These are phyloP conservation scores for Xylogone sp. DNA, from an alignment of 2,329 filamentous ascomycete genomes.

Conservation along the genomic window DNA sequence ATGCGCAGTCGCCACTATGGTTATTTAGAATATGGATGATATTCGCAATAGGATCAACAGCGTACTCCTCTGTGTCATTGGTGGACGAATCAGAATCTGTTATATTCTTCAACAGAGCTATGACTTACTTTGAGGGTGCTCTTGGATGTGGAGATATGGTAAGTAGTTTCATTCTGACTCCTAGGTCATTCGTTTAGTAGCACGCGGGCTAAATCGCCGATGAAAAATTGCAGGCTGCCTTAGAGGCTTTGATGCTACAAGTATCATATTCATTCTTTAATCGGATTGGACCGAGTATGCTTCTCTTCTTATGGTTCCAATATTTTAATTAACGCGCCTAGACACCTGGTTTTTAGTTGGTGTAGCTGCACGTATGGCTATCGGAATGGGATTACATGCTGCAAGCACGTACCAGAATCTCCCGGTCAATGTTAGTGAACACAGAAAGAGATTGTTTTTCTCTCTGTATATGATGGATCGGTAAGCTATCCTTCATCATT, in stretches of 20 bases:
- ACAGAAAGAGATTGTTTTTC: slow-evolving; percentile 40
- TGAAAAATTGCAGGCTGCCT: slow-evolving; percentile 27
- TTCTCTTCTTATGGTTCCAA: slow-evolving; percentile 2
- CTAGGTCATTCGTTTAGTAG: no score
- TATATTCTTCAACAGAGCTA: slow-evolving; percentile 39
- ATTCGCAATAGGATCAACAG: slow-evolving; percentile 42
- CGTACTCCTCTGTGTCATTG: slow-evolving; percentile 38
- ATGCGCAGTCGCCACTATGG: slow-evolving; percentile 29
- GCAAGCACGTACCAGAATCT: slow-evolving; percentile 5
- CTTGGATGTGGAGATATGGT: slow-evolving; percentile 36
- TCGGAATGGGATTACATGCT: slow-evolving; percentile 39
- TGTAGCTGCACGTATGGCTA: slow-evolving; percentile 37
- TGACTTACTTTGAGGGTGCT: slow-evolving; percentile 36
- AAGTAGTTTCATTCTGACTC: slow-evolving; percentile 5
- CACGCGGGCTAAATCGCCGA: no score
- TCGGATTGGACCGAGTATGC: slow-evolving; percentile 39
- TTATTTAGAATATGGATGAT: slow-evolving; percentile 45
- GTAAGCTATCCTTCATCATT: slow-evolving; percentile 11
- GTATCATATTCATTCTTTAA: slow-evolving; percentile 47
- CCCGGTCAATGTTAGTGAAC: slow-evolving; percentile 30
- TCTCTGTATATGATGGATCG: slow-evolving; percentile 48
- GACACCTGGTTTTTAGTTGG: slow-evolving; percentile 45
- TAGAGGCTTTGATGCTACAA: slow-evolving; percentile 41
- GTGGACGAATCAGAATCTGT: slow-evolving; percentile 39
- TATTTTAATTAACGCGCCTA: slow-evolving; percentile 10